Base-by-base conservation (phyloP, 2,329 filamentous ascomycete species). In the Dactylellina sp. region DNA sequence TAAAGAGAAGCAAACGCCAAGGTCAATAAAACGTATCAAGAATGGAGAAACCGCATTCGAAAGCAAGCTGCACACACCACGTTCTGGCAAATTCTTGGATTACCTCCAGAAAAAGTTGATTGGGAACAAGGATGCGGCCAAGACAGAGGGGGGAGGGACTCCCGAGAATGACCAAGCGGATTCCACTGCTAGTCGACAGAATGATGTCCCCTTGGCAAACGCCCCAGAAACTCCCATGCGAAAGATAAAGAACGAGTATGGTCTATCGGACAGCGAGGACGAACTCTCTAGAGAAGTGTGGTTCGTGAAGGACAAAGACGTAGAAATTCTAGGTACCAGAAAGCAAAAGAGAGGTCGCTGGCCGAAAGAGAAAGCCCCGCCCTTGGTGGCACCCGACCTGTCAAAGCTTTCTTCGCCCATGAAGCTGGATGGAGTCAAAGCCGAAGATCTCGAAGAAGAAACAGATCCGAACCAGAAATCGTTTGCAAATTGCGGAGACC, bases 71-170 rank as follows among this genome's bases (percentile, higher is more conserved):
- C 70, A 57, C 35, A 74, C 70, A 25, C 71, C 63, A 22, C 62
- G 71, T 2, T 70, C 71, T 9, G 71, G 71, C 1, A 68, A 68
- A 12, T 70, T 70, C 28, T 24, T 75, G 7, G 55, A 74, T 40
- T 59, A 74, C 40, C 20, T 74, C 24, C 62, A 66, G 12, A 61
- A 46, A 28, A 59, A 40, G 16, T 20, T 55, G 1, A 39, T 39
- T n/a, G 61, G 44, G 18, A 52, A 57, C 22, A 60, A 16, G 25
- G 60, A 46, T 18, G 40, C 14, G n/a, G 49, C 50, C 12, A 49
- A 63, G 40, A 59, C 14, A 11, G 56, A 56, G 14, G 24, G 55
- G 7, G 20, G 35, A 46, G 25, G 25, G 25, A 9, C 9, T 2
- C 20, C 35, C n/a, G n/a, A 37, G 37, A 16, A n/a, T 14, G 39